Evolutionary conservation across 768 basidiomycete genomes (phyloP).

Genomic region (Xerocomellus dryophilus): DNA sequence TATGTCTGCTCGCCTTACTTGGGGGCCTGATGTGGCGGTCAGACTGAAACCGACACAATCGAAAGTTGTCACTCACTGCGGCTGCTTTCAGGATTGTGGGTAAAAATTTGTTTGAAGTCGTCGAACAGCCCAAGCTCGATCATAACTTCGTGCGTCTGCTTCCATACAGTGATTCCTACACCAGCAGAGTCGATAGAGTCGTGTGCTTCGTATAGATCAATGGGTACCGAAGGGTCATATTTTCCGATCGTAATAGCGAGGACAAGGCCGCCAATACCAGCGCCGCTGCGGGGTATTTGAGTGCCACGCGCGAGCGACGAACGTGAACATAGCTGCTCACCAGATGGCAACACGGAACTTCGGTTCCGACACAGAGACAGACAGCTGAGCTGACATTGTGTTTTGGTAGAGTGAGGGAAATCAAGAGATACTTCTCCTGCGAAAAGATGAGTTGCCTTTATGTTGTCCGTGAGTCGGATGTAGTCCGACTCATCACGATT

Average conservation of each 20-base stretch:
- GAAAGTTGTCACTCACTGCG: constrained; percentile 12
- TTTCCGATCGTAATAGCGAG: constrained; percentile 39
- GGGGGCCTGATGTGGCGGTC: constrained; percentile 21
- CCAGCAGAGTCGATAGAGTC: constrained; percentile 38
- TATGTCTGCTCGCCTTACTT: constrained; percentile 28
- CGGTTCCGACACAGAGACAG: not conserved
- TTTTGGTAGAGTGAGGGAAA: too few species aligned
- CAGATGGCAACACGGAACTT: constrained; percentile 26
- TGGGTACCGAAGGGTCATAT: constrained; percentile 31
- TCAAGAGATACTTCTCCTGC: too few species aligned
- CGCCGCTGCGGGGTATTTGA: constrained; percentile 26
- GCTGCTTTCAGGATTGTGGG: constrained; percentile 1
- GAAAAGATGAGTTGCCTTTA: too few species aligned
- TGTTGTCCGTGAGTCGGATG: not conserved
- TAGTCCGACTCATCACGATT: too few species aligned
- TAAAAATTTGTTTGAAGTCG: constrained; percentile 24
- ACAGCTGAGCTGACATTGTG: not conserved
- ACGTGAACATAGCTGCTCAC: not conserved
- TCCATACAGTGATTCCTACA: constrained; percentile 45
- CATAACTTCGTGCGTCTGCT: constrained; percentile 43
- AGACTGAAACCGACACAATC: constrained; percentile 1
- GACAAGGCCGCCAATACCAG: constrained; percentile 43
- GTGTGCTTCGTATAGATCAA: constrained; percentile 47
- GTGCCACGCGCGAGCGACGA: not conserved
- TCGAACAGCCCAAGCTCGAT: constrained; percentile 41